Percentiles rank a stretch among this genome's conserved stretches.
phyloP scores from a whole-genome alignment of 129 eudicot genomes.

The Dittrichia graveolens region DNA sequence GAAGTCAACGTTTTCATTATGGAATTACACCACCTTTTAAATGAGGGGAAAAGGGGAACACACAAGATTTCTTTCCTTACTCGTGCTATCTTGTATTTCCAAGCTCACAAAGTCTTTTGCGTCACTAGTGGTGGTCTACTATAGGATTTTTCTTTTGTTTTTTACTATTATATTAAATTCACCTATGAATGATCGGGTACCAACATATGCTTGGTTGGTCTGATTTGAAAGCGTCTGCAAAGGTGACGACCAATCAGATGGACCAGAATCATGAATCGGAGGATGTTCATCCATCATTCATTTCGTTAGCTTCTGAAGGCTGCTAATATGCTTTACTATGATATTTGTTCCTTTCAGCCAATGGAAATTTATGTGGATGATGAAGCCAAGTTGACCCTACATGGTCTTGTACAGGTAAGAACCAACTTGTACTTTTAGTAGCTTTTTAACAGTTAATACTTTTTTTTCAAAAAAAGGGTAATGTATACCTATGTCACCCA shows the following conservation, averaged over 20 bases:
- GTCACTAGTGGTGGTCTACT: constrained; percentile 18
- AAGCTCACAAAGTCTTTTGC: constrained; percentile 27
- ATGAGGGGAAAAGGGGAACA: constrained; percentile 19
- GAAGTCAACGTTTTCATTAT: constrained; percentile 57
- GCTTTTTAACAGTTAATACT: not conserved
- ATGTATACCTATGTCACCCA: too few relatives aligned
- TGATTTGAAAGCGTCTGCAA: constrained; percentile 53
- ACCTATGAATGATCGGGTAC: constrained; percentile 30
- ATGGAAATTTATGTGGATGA: constrained; percentile 99
- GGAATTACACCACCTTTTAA: constrained; percentile 22
- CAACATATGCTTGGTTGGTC: constrained; percentile 25
- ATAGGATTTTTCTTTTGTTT: constrained; percentile 19
- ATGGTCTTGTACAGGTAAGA: constrained; percentile 93
- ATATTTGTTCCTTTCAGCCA: constrained; percentile 95
- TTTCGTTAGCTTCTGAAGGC: constrained; percentile 74
- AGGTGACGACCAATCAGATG: constrained; percentile 50
- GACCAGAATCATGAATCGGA: constrained; percentile 48
- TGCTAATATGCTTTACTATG: constrained; percentile 86
- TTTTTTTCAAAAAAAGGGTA: too few relatives aligned
- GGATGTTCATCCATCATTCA: constrained; percentile 69
- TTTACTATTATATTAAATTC: constrained; percentile 7
- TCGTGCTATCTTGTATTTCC: constrained; percentile 31
- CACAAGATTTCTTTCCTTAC: constrained; percentile 18
- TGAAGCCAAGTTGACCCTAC: constrained; percentile 96
- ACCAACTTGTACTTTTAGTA: not conserved